Conservation (phyloP, 2,329 filamentous ascomycete species). For the Phaeosphaeriaceae sp. region DNA sequence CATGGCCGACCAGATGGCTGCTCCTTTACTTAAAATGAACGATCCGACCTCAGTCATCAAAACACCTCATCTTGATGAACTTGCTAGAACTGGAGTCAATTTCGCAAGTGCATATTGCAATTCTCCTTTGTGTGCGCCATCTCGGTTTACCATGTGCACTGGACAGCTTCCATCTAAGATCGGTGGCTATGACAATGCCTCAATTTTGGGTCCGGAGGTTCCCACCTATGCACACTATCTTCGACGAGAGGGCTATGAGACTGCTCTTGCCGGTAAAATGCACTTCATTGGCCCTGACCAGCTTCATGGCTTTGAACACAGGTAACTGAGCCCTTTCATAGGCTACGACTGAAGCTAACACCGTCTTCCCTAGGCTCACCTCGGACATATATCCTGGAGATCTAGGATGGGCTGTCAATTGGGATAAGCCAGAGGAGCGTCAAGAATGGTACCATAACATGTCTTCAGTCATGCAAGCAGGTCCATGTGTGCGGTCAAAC, state of each 20-base stretch:
- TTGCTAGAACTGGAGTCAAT: slow-evolving; percentile 82
- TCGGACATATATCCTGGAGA: slow-evolving; percentile 95
- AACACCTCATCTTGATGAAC: slow-evolving; percentile 84
- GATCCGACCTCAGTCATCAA: slow-evolving; percentile 88
- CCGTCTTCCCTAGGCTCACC: slow-evolving; percentile 67
- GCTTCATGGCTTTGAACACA: slow-evolving; percentile 88
- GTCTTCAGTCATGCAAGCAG: slow-evolving; percentile 89
- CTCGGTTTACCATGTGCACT: slow-evolving; percentile 92
- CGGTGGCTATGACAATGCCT: slow-evolving; percentile 88
- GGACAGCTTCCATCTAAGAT: slow-evolving; percentile 92
- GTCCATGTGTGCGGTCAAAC: slow-evolving; percentile 87
- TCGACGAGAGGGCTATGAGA: slow-evolving; percentile 84
- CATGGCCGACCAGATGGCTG: slow-evolving; percentile 95
- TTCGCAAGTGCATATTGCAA: slow-evolving; percentile 96
- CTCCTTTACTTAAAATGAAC: slow-evolving; percentile 90
- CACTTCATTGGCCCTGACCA: slow-evolving; percentile 92
- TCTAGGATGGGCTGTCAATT: slow-evolving; percentile 93
- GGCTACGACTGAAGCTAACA: neutral
- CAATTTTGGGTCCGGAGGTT: slow-evolving; percentile 80
- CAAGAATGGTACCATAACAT: slow-evolving; percentile 96
- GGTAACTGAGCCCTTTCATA: slow-evolving; percentile 18
- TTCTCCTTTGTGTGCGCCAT: slow-evolving; percentile 89
- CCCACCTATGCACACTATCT: slow-evolving; percentile 95
- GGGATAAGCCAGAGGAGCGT: slow-evolving; percentile 84
- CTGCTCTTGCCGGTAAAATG: slow-evolving; percentile 93